Evolutionary conservation across 768 basidiomycete genomes (phyloP).

Genomic region (Nevesoporus exiguus): DNA sequence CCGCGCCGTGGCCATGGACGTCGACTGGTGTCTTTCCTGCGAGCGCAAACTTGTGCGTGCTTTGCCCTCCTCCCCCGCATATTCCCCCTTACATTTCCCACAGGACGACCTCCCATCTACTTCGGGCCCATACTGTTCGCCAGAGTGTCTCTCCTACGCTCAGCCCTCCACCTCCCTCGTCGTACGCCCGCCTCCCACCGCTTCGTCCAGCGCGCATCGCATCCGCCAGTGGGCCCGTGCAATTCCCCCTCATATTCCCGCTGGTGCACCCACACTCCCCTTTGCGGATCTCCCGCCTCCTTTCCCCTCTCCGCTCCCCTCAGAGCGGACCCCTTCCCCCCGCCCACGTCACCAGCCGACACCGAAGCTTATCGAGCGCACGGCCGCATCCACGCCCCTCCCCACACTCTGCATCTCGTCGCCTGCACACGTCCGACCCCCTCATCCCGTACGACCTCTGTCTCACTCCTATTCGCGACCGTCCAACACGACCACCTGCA

Average conservation of each 20-base stretch:
- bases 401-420: conserved; percentile 53
- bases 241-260: conserved; percentile 32
- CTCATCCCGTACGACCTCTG: conserved; percentile 30
- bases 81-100: neutral
- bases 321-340: conserved; percentile 20
- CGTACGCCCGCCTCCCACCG: neutral
- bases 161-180: conserved; percentile 30
- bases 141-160: conserved; percentile 36
- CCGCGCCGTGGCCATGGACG: conserved; percentile 44
- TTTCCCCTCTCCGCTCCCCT: neutral
- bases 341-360: conserved; percentile 24
- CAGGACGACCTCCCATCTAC: conserved; percentile 30
- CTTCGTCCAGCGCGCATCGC: conserved; percentile 5
- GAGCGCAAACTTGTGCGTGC: conserved; percentile 52
- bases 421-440: conserved; percentile 30
- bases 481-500: conserved; percentile 32
- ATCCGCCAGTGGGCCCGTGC: conserved; percentile 31
- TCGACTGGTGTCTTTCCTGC: conserved; percentile 72
- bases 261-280: conserved; percentile 29
- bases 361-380: conserved; percentile 35
- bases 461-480: conserved; percentile 34
- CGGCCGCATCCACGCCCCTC: conserved; percentile 28
- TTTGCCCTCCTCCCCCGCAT: neutral
- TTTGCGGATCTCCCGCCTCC: conserved; percentile 20
- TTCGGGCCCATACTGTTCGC: conserved; percentile 53